These are phyloP conservation scores for Nannizziopsis barbatae DNA, from an alignment of 2,329 filamentous ascomycete species.

Conservation along the genomic window DNA sequence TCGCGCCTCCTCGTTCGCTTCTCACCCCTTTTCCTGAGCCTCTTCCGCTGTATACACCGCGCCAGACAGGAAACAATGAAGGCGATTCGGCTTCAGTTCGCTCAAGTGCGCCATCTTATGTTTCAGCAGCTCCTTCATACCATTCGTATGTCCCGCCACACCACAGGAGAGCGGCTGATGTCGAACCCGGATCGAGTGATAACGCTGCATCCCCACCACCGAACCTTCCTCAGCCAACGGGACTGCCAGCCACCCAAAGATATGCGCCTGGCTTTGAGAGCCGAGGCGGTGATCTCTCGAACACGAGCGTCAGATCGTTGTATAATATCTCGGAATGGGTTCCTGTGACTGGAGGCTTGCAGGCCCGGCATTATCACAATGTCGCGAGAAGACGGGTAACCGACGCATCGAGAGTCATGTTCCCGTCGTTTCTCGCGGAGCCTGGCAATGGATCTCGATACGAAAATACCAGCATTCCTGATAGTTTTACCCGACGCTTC, in stretches of 20 bases:
- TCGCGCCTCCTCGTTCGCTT: conserved; percentile 15
- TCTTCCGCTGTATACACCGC: conserved; percentile 17
- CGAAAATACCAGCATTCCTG: conserved; percentile 1
- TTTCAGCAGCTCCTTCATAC: conserved; percentile 56
- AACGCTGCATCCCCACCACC: background rate
- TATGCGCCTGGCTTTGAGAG: conserved; percentile 42
- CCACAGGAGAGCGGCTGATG: conserved; percentile 12
- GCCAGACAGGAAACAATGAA: conserved; percentile 29
- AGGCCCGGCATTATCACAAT: conserved; percentile 50
- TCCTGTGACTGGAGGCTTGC: conserved; percentile 43
- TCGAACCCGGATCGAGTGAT: conserved; percentile 6
- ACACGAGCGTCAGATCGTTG: conserved; percentile 31
- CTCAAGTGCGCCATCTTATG: conserved; percentile 58
- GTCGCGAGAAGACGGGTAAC: conserved; percentile 53
- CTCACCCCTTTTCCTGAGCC: conserved; percentile 15
- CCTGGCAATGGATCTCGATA: background rate
- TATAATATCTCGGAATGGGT: conserved; percentile 53
- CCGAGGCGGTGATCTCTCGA: conserved; percentile 7
- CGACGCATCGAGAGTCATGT: conserved; percentile 21
- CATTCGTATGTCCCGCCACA: conserved; percentile 35
- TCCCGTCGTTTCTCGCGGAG: conserved; percentile 9
- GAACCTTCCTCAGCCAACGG: conserved; percentile 4
- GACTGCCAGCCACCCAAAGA: conserved; percentile 19
- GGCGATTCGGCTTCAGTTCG: conserved; percentile 57
- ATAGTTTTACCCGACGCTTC: conserved; percentile 1